Evolutionary conservation across 2,329 filamentous ascomycete genomes (phyloP).

Genomic region (Coleophoma crateriformis): DNA sequence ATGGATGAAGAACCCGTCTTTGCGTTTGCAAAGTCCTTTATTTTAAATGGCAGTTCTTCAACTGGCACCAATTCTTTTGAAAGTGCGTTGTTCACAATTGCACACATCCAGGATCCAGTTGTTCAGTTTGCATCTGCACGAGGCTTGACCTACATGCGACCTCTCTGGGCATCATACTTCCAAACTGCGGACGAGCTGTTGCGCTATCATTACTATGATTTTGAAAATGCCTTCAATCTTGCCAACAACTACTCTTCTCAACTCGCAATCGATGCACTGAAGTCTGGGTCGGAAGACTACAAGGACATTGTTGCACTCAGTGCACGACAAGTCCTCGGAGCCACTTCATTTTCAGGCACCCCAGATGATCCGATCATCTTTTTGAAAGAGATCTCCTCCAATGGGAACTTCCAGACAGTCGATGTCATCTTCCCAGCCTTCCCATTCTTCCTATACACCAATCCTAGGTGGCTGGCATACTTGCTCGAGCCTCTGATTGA

Average conservation of each 20-base stretch:
- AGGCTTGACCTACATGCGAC: slow-evolving; percentile 72
- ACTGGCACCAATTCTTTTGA: slow-evolving; percentile 28
- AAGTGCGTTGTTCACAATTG: slow-evolving; percentile 68
- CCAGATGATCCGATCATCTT: slow-evolving; percentile 69
- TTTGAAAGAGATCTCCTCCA: slow-evolving; percentile 80
- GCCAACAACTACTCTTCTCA: slow-evolving; percentile 71
- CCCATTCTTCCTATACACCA: slow-evolving; percentile 82
- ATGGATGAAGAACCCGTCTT: slow-evolving; percentile 79
- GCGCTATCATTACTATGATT: slow-evolving; percentile 72
- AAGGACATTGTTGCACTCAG: slow-evolving; percentile 73
- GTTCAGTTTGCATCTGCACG: slow-evolving; percentile 73
- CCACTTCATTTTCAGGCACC: slow-evolving; percentile 69
- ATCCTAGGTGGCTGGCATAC: slow-evolving; percentile 75
- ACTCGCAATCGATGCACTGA: slow-evolving; percentile 64
- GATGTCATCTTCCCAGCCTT: slow-evolving; percentile 85
- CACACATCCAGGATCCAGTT: slow-evolving; percentile 72
- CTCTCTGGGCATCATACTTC: slow-evolving; percentile 76
- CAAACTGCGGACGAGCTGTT: slow-evolving; percentile 56
- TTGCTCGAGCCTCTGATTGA: slow-evolving; percentile 75
- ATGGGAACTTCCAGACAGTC: slow-evolving; percentile 80
- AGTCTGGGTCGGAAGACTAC: slow-evolving; percentile 69
- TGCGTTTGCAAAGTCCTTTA: slow-evolving; percentile 66
- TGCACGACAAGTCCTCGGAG: slow-evolving; percentile 75
- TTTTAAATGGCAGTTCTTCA: slow-evolving; percentile 32
- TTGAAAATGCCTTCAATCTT: slow-evolving; percentile 53